Percentiles rank a stretch among this genome's conserved stretches.
These are phyloP conservation scores for Pilasporangium apinafurcum DNA, from an alignment of 352 stramenopile species.

Conservation along the genomic window DNA sequence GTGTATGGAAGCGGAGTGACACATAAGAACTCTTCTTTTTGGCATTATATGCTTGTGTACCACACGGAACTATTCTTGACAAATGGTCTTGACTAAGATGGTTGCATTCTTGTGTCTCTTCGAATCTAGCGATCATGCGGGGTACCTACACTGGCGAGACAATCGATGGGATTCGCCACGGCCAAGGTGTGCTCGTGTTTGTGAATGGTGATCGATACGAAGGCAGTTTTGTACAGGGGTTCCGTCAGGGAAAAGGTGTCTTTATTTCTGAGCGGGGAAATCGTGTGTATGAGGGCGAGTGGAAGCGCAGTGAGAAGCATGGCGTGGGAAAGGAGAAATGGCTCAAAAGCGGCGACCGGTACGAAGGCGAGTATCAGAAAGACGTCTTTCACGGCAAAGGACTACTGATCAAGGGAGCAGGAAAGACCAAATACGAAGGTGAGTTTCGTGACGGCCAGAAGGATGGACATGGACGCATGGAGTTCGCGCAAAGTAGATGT, in stretches of 20 bases:
- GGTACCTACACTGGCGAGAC: constrained; percentile 46
- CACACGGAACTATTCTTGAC: too few relatives aligned
- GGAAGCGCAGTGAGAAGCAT: constrained; percentile 42
- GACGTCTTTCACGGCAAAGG: constrained; percentile 55
- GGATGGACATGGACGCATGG: constrained; percentile 56
- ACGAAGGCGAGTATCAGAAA: constrained; percentile 57
- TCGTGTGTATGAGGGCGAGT: constrained; percentile 56
- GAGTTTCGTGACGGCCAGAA: constrained; percentile 45
- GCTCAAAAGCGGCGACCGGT: constrained; percentile 39
- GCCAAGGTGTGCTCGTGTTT: constrained; percentile 43
- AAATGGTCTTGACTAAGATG: too few relatives aligned
- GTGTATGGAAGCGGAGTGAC: too few relatives aligned
- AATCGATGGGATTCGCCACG: constrained; percentile 49
- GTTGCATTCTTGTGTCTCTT: too few relatives aligned
- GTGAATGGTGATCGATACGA: constrained; percentile 61
- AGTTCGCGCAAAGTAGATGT: constrained; percentile 30
- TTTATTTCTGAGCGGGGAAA: constrained; percentile 49
- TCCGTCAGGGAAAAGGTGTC: constrained; percentile 42
- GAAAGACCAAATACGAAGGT: constrained; percentile 48
- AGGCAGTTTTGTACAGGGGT: constrained; percentile 53
- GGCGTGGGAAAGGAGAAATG: constrained; percentile 51
- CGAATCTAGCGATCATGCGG: too few relatives aligned
- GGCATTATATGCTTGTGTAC: too few relatives aligned
- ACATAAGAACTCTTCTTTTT: too few relatives aligned
- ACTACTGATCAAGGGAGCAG: constrained; percentile 25